These are phyloP conservation scores for Beauveria rudraprayagi DNA, from an alignment of 2,329 filamentous ascomycete species.

Conservation along the genomic window DNA sequence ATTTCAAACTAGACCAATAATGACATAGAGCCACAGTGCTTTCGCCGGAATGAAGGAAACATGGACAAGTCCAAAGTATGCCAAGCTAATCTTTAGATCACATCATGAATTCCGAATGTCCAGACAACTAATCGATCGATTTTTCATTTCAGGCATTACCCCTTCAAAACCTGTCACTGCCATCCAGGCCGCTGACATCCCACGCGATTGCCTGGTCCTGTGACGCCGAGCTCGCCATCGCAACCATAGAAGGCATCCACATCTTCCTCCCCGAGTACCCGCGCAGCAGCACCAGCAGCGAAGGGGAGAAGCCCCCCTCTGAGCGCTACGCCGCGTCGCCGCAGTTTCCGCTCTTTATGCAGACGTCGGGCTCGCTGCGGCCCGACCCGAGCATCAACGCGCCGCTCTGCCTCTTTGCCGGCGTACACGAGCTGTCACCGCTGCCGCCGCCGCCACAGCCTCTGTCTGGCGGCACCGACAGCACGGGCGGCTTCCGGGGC, in stretches of 20 bases:
- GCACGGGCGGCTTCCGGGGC: not conserved
- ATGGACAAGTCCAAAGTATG: constrained; percentile 20
- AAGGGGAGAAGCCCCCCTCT: not conserved
- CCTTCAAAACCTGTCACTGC: constrained; percentile 37
- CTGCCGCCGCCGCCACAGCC: not conserved
- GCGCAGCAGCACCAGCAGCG: not conserved
- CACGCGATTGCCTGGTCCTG: constrained; percentile 24
- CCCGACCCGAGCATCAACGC: constrained; percentile 9
- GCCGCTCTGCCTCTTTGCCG: constrained; percentile 5
- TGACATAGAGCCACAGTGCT: not conserved
- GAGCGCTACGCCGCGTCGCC: not conserved
- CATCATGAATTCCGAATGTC: constrained; percentile 13
- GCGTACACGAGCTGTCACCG: not conserved
- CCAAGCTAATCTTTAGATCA: constrained; percentile 15
- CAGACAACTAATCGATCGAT: not conserved
- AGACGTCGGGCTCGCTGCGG: constrained; percentile 3
- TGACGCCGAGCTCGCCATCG: constrained; percentile 9
- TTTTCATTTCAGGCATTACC: constrained; percentile 24
- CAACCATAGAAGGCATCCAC: constrained; percentile 6
- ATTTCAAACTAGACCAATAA: not conserved
- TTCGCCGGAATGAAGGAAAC: not conserved
- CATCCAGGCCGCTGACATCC: constrained; percentile 35
- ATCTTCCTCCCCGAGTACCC: constrained; percentile 8
- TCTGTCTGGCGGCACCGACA: not conserved
- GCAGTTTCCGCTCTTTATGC: constrained; percentile 10